phyloP scores from a whole-genome alignment of 2,329 filamentous ascomycete genomes.

The Pseudocercospora macadamiae region DNA sequence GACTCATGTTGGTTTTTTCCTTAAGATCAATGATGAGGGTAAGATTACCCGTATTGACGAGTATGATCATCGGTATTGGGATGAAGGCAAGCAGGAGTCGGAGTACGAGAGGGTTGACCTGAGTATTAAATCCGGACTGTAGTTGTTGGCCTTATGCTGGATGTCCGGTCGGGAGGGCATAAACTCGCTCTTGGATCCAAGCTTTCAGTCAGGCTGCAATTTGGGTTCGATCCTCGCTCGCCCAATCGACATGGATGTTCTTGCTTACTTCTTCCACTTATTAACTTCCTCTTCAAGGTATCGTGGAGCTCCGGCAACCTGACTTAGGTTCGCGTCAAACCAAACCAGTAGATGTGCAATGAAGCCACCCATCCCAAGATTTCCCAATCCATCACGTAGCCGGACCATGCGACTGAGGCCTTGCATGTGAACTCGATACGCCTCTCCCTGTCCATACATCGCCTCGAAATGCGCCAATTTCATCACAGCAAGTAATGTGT shows the following conservation, averaged over 20 bases:
- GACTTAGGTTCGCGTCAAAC: conserved; percentile 1
- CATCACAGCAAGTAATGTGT: not conserved
- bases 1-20: conserved; percentile 8
- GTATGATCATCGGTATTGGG: conserved; percentile 19
- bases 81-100: conserved; percentile 14
- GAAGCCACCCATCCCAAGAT: conserved; percentile 1
- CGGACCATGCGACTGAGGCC: not conserved
- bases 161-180: too few relatives aligned
- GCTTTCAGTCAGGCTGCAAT: too few relatives aligned
- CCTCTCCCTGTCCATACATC: not conserved
- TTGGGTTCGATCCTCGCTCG: too few relatives aligned
- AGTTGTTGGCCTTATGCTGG: not conserved
- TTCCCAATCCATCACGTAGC: not conserved
- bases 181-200: too few relatives aligned
- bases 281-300: not conserved
- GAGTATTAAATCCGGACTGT: not conserved
- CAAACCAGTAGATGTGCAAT: conserved; percentile 2
- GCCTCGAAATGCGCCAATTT: conserved; percentile 2
- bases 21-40: conserved; percentile 9
- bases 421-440: conserved; percentile 4
- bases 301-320: not conserved
- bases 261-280: not conserved
- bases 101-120: conserved; percentile 1
- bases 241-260: too few relatives aligned
- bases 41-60: conserved; percentile 19